These are phyloP conservation scores for Diplocarpon rosae DNA, from an alignment of 2,329 filamentous ascomycete species.

Conservation along the genomic window DNA sequence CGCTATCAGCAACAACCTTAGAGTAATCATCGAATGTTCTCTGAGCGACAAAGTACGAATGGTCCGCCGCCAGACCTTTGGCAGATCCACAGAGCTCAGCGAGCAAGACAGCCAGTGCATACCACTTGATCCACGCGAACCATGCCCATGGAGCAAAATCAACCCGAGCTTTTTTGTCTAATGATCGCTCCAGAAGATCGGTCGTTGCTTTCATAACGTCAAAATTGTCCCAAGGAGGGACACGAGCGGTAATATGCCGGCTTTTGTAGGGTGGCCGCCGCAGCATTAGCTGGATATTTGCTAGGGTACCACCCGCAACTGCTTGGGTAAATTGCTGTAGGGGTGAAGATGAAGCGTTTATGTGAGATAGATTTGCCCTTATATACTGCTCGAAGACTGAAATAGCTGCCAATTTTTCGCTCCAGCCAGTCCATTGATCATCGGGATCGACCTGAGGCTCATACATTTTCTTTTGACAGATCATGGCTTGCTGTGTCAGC, in stretches of 20 bases:
- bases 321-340: conserved; percentile 4
- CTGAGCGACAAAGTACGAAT: conserved; percentile 1
- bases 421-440: conserved; percentile 2
- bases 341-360: not conserved
- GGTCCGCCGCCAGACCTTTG: not conserved
- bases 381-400: conserved; percentile 1
- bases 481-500: conserved; percentile 4
- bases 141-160: conserved; percentile 6
- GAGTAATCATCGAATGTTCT: conserved; percentile 4
- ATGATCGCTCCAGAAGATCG: conserved; percentile 1
- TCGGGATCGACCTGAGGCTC: not conserved
- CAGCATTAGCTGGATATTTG: conserved; percentile 6
- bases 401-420: not conserved
- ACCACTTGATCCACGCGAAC: conserved; percentile 7
- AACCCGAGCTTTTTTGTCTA: not conserved
- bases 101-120: conserved; percentile 7
- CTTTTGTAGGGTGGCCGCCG: conserved; percentile 5
- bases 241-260: not conserved
- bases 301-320: not conserved
- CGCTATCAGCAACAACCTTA: conserved; percentile 3
- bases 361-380: not conserved
- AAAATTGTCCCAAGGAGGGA: conserved; percentile 6
- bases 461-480: conserved; percentile 5
- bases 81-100: conserved; percentile 3
- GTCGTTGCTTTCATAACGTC: conserved; percentile 7